Conservation (phyloP, 345 rosid genomes). For the Euphorbia peplus region DNA sequence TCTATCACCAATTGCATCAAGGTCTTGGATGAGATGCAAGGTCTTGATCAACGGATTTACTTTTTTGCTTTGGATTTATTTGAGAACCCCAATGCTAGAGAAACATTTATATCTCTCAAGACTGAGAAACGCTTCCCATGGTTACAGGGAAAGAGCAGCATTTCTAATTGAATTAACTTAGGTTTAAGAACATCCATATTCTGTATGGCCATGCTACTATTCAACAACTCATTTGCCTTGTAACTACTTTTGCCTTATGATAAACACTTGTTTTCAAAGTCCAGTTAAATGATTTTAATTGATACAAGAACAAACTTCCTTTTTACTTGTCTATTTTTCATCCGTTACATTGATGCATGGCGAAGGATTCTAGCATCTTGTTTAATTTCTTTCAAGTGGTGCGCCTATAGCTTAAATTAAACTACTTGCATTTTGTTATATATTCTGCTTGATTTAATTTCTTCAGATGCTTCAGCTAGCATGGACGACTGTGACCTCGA, state of each 20-base stretch:
- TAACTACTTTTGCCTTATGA: conserved; percentile 25
- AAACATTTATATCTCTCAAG: conserved; percentile 65
- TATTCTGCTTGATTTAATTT: conserved; percentile 30
- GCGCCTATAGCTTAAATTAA: neutral
- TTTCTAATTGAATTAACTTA: conserved; percentile 23
- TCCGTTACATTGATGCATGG: neutral
- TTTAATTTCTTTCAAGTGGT: conserved; percentile 4
- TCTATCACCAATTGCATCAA: conserved; percentile 87
- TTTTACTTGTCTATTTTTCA: neutral
- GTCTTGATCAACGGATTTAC: conserved; percentile 59
- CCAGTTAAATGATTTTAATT: conserved; percentile 9
- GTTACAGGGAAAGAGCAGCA: conserved; percentile 63
- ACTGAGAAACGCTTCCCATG: conserved; percentile 66
- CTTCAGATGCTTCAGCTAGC: conserved; percentile 46
- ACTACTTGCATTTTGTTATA: conserved; percentile 8
- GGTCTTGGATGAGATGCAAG: conserved; percentile 69
- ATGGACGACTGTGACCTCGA: conserved; percentile 59
- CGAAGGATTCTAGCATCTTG: neutral
- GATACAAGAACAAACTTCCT: neutral
- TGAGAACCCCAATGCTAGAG: conserved; percentile 66
- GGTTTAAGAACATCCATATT: conserved; percentile 3
- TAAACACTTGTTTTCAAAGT: conserved; percentile 17
- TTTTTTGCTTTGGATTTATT: conserved; percentile 74
- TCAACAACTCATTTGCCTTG: conserved; percentile 20
- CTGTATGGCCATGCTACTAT: conserved; percentile 6